Evolutionary conservation across 2,329 filamentous ascomycete species (phyloP), one percentile per base, ranked within the genome.

Genomic region (Verticillium alfalfae): DNA sequence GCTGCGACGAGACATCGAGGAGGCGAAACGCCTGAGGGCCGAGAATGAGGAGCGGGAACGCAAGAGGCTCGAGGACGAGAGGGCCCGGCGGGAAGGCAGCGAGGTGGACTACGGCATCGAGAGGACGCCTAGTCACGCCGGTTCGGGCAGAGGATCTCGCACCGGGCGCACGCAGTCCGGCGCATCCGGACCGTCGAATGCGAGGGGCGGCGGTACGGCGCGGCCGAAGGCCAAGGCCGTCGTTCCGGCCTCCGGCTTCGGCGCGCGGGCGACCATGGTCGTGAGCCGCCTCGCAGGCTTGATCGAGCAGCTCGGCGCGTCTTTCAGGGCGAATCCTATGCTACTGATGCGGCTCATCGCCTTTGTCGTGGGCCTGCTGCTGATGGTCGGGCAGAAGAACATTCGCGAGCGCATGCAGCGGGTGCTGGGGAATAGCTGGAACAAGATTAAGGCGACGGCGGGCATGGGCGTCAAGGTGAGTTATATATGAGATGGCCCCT

Each of bases 401-500:
- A 79, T 96, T 15, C 85, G 93, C 49, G 88, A 96, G 67, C 84
- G 90, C 66, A 75, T 97, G 39, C 83, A 87, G 71, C 83, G 88
- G 61, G 79, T 93, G 41, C 71, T 96, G 54, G 84, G 84, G 45
- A 80, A 83, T 34, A 87, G 87, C 10, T 96, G 92, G 92, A 84
- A 85, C 60, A 97, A 96, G 78, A 79, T 97, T 49, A 87, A 85
- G 72, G 84, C 87, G 56, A 98, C 95, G 0, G 88, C 94, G 5
- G 93, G 93, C 1, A 98, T 98, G 94, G 95, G 94, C 2, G 91
- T 96, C 66, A 98, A 97, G 79, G 93, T 98, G 70, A 96, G 91
- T 73, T 98, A 98, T 78, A 96, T 99, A 63, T 98, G 76, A 81
- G 26, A 36, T 18, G 45, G 26, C 26, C 26, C 26, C 5, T 31